Evolutionary conservation across 495 filamentous ascomycete genomes (phyloP).

Genomic region (Penicillium maclennaniae): DNA sequence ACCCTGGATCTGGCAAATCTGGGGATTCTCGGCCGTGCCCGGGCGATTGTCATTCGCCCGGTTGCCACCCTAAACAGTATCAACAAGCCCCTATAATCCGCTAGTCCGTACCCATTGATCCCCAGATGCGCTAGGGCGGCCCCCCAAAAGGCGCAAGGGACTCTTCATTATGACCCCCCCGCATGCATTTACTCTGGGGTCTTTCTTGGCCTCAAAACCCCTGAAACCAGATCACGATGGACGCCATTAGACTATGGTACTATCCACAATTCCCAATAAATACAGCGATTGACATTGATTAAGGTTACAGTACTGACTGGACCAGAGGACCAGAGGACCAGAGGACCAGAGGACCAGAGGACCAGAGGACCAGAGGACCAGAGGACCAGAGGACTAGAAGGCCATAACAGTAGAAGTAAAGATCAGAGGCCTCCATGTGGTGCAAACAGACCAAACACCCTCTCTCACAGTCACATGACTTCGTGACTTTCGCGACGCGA

Average conservation of each 20-base stretch:
- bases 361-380: no score
- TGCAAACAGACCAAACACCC: constrained; percentile 1
- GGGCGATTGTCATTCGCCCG: neutral
- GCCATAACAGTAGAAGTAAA: no score
- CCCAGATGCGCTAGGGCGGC: neutral
- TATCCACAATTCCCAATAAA: neutral
- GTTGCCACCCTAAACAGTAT: neutral
- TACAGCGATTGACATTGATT: neutral
- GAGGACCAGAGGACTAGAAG: no score
- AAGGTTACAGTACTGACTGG: no score
- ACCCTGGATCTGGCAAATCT: constrained; percentile 22
- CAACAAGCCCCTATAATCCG: neutral
- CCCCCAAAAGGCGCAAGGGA: neutral
- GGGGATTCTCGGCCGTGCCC: constrained; percentile 8
- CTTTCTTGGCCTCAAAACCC: neutral
- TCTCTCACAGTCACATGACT: constrained; percentile 6
- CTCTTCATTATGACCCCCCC: neutral
- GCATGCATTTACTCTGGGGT: neutral
- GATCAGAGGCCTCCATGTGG: no score
- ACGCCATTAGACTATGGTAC: neutral
- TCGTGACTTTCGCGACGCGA: constrained; percentile 4
- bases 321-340: no score
- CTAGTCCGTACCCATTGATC: neutral
- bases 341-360: no score
- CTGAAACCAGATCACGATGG: neutral